Evolutionary conservation across 2,329 filamentous ascomycete genomes (phyloP), one percentile per base, ranked within the genome.

Genomic region (Thielaviopsis cerberus): DNA sequence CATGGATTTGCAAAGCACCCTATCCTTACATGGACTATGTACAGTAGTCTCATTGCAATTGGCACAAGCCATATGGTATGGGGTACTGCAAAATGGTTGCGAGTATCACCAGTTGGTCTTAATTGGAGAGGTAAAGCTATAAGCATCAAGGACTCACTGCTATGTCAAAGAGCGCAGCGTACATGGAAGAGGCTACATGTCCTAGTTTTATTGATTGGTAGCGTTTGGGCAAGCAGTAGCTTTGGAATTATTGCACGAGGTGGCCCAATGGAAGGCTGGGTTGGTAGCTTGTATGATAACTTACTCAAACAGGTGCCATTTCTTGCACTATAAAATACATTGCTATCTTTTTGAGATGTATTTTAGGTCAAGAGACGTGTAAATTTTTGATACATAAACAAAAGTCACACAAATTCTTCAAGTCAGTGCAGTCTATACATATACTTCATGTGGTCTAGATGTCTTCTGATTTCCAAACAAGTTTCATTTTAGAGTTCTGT

Each of bases 71-170:
- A 96, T 71, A 82, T 90, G 68, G 79, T 86, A 7, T 94, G 88
- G 80, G 90, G 90, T 1, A 80, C 81, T 71, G 86, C 88, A n/a
- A 85, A 81, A 69, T 96, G 88, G 86, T 72, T 90, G 61, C 81
- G 81, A 0, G 73, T 78, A 53, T 75, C 82, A 55, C 83, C 84
- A 22, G 74, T 75, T 1, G 74, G 72, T 62, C 77, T 69, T 64
- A 80, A 68, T 72, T 72, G 64, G 67, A 70, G 64, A 67, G 74
- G 67, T 1, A 69, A 66, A 72, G 67, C 70, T 64, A 67, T 69
- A 72, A 61, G 67, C 61, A 60, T 66, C 0, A 66, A 75, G 7
- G 78, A 80, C 62, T 78, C 72, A 69, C 64, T 75, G 74, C 37
- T 73, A 76, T 54, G 68, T 76, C 62, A 72, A 73, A 60, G 76